Base-by-base conservation (phyloP, 2,329 filamentous ascomycete genomes). In the Orbilia blumenaviensis region DNA sequence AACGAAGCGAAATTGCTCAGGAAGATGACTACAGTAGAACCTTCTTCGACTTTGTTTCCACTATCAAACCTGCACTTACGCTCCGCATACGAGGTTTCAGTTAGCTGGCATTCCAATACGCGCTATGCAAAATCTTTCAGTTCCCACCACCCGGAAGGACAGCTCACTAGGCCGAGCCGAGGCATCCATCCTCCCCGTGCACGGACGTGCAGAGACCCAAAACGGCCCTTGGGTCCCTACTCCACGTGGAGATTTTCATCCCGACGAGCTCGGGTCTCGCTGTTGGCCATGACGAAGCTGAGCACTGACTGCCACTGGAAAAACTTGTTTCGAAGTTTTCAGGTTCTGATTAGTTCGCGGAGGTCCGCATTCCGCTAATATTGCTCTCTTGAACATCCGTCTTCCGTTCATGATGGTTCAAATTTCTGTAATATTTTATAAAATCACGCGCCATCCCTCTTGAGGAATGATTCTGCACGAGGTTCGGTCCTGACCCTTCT, bases 371-470 rank as follows among this genome's bases (percentile, higher is more conserved):
- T 42, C 60, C 60, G 60, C 48, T 48, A 27, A 63, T 64, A 60
- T n/a, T 29, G 27, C 23, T 38, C 25, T 69, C 9, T 48, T 44
- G 41, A 12, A 36, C 36, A 32, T 14, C 27, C 38, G 46, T 34
- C 18, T 52, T 27, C 23, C 25, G 29, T 7, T 14, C 29, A 42
- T 32, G 50, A 62, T 50, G 9, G 29, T 21, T 27, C 4, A 29
- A 62, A 62, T 52, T 42, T 56, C 32, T 52, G 44, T 52, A 56
- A 60, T 36, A 60, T 42, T 27, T 56, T 50, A 34, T 46, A 21
- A 9, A 18, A 72, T 72, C 67, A 72, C 67, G 67, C 67, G 67
- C 67, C 67, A 72, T 72, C 25, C 60, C 67, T 50, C 46, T 48
- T 64, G 48, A 58, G 50, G 56, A 56, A 58, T 7, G 27, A 23